Percentiles rank a stretch among this genome's conserved stretches.
Evolutionary conservation across 148 eudicot species (phyloP).

Genomic region (Spergularia bocconei): DNA sequence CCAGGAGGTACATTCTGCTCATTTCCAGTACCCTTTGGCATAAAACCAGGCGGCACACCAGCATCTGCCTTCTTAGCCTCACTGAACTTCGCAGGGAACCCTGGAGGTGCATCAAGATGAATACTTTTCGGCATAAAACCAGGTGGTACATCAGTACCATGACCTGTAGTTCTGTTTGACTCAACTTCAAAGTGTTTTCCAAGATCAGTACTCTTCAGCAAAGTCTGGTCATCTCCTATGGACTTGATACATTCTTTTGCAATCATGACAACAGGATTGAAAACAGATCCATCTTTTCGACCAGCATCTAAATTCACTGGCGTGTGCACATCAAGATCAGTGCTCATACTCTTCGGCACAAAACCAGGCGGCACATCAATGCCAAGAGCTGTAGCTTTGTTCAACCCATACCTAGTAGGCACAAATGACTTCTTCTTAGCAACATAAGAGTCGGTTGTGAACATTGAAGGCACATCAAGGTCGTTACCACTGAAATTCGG

Average conservation of each 20-base stretch:
- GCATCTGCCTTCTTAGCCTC: no score
- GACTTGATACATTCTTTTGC: conserved; percentile 12
- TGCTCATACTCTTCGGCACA: background rate
- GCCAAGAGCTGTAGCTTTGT: background rate
- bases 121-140: no score
- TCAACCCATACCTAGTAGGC: conserved; percentile 9
- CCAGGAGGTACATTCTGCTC: no score
- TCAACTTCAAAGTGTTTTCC: no score
- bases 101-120: no score
- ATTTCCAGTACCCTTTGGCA: no score
- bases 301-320: background rate
- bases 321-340: background rate
- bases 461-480: background rate
- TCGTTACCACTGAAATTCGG: background rate
- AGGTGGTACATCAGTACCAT: no score
- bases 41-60: no score
- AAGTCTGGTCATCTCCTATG: background rate
- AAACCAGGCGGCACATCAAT: conserved; percentile 15
- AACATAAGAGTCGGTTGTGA: background rate
- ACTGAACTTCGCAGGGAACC: no score
- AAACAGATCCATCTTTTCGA: background rate
- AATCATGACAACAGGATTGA: background rate
- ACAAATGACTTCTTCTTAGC: conserved; percentile 16
- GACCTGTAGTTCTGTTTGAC: no score
- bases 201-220: no score